Evolutionary conservation across 768 basidiomycete species (phyloP), one percentile per base, ranked within the genome.

Genomic region (Hemileccinum rubropunctum): DNA sequence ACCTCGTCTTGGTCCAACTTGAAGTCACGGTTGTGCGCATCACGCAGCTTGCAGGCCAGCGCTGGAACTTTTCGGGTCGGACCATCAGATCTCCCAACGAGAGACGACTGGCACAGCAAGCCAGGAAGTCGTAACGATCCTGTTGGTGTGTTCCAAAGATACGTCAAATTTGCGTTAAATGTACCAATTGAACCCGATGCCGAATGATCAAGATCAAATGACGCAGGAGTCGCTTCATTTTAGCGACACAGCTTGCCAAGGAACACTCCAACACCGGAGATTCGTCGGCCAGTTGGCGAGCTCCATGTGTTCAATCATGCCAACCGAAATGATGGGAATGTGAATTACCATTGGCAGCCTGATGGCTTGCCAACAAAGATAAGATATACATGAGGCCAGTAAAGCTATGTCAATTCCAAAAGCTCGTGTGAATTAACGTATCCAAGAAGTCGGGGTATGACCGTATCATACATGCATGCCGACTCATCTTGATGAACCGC

Each of bases 201-300:
- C 12, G 1, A 35, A 10, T 7, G 28, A 23, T 2, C 38, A 47
- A 18, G 47, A 23, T 33, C 42, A 21, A 35, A 17, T 33, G 43
- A 33, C 49, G 41, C 23, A n/a, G 36, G n/a, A 20, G 37, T 39
- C 28, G 21, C 23, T 23, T 42, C n/a, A 33, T n/a, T 30, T 36
- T 2, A 14, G 47, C 27, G n/a, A 20, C 48, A 62, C 59, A 59
- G 60, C 60, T 60, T 57, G 52, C 51, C 60, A 62, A 61, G 48
- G 50, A 14, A 39, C 56, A 10, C 50, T 50, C 54, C 51, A 53
- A 28, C 20, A 20, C 23, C 11, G 30, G 30, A 7, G 9, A 7
- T 28, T 17, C 23, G 28, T 33, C 35, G 7, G 12, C 45, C 20
- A 37, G 51, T 47, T 50, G 54, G 40, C 47, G 12, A 32, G 28